phyloP scores from a whole-genome alignment of 2,329 filamentous ascomycete genomes.

The Cytospora mali region DNA sequence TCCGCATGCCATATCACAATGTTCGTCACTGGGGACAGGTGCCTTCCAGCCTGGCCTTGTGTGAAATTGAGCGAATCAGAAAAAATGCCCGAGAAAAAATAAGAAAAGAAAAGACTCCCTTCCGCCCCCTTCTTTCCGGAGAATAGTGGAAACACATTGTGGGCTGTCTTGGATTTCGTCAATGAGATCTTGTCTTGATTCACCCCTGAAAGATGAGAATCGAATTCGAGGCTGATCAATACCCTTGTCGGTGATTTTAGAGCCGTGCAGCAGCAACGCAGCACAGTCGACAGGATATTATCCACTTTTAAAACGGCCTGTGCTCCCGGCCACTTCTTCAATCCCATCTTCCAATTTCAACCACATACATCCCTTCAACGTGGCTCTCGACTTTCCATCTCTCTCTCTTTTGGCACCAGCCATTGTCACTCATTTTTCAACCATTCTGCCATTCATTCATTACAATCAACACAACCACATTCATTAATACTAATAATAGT shows the following conservation, averaged over 20 bases:
- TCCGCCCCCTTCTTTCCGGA: slow-evolving; percentile 24
- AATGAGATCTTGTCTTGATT: slow-evolving; percentile 29
- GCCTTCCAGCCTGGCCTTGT: slow-evolving; percentile 2
- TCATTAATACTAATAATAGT: slow-evolving; percentile 61
- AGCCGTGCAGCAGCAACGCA: slow-evolving; percentile 28
- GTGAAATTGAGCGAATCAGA: slow-evolving; percentile 17
- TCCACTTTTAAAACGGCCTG: slow-evolving; percentile 30
- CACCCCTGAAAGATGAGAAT: slow-evolving; percentile 30
- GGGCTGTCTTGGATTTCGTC: slow-evolving; percentile 25
- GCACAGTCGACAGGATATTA: slow-evolving; percentile 24
- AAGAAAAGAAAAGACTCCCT: slow-evolving; percentile 31
- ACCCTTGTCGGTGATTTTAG: slow-evolving; percentile 30
- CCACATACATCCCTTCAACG: slow-evolving; percentile 20
- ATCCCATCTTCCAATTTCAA: slow-evolving; percentile 26
- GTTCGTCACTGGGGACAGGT: slow-evolving; percentile 1
- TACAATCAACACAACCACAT: slow-evolving; percentile 44
- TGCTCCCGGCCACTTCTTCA: slow-evolving; percentile 29
- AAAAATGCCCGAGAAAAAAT: slow-evolving; percentile 20
- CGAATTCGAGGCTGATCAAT: slow-evolving; percentile 29
- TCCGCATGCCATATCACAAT: slow-evolving; percentile 14
- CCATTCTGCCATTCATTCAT: slow-evolving; percentile 42
- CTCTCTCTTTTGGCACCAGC: slow-evolving; percentile 49
- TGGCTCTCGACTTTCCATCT: slow-evolving; percentile 24
- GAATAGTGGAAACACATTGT: slow-evolving; percentile 26
- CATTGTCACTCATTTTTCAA: slow-evolving; percentile 60